Base-by-base conservation (phyloP, 495 filamentous ascomycete genomes). In the Staphylotrichum longicolle region DNA sequence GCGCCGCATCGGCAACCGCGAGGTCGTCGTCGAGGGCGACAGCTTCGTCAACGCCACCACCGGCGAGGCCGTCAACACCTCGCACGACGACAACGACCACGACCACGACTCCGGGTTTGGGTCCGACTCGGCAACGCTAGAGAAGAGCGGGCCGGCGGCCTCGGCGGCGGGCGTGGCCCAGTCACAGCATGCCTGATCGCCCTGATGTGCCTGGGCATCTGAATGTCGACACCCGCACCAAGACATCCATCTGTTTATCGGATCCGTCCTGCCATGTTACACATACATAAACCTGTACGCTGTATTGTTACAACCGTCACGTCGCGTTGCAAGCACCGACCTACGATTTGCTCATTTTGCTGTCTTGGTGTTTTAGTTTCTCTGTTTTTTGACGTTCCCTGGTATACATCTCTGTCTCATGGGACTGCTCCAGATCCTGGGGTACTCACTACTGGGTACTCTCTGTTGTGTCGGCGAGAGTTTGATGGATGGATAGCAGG, bases 1-100 rank as follows among this genome's bases (percentile, higher is more conserved):
- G 78, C 71, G 73, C 34, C 71, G 70, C 41, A 73, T 80, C 40
- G 74, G 69, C 5, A 68, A 71, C 53, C 55, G 57, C 35, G 69
- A 80, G 54, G 63, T 80, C 11, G 72, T 75, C 4, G 72, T 79
- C 6, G 66, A 75, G 3, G 73, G 72, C 39, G 69, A 75, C 40
- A 58, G 68, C 54, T 65, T 80, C 6, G 73, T 80, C 7, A 68
- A 78, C 4, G 54, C 66, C 33, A 48, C 52, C 0, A 70, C 72
- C 0, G 71, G 71, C 37, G 70, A 70, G 32, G 15, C 53, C 12
- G 50, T 73, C 37, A 54, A 46, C 37, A 50, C 51, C 40, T 30
- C 46, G 30, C 5, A 54, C 35, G n/a, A 42, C 37, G 32, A 37
- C 8, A 51, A 61, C 20, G 45, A 44, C n/a, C 12, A 45, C 20